Base-by-base conservation (phyloP, 2,329 filamentous ascomycete genomes). In the Neocatenulostroma microsporum region DNA sequence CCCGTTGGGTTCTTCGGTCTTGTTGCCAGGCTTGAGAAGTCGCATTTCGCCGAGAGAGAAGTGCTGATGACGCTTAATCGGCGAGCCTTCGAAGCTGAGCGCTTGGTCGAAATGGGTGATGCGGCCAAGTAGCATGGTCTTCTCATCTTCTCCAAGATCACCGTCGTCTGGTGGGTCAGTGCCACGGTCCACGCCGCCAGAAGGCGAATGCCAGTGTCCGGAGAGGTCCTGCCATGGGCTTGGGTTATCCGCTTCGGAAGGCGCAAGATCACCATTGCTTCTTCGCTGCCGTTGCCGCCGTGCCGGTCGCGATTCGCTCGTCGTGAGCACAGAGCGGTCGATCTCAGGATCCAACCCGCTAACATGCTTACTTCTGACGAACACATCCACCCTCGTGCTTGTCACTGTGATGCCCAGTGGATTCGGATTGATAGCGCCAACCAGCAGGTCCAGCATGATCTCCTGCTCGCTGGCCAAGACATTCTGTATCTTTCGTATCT, bases 401-500 rank as follows among this genome's bases (percentile, higher is more conserved):
- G 84, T 80, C 24, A 98, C 78, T 2, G 82, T 82, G 27, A 98
- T 82, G 2, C 86, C 79, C 25, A 96, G 82, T 26, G 95, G 79
- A 50, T 96, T 98, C 1, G 89, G 88, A 57, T 98, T 98, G 50
- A 89, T 72, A 1, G 89, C 91, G 48, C 78, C 78, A 41, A 98
- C 85, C 14, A 84, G 78, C 32, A 98, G 66, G 60, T 98, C 89
- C 53, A 96, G 75, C 77, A 98, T 94, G 27, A 98, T 73, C 58
- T 96, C 88, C 59, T 94, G 85, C 60, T 94, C 85, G 51, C 85
- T 94, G 2, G 88, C 88, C 32, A 96, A 74, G 17, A 98, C 86
- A 48, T 94, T 93, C 51, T 82, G 78, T 48, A 98, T 86, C 45
- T 81, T 80, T 37, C 82, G 69, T 29, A 96, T 76, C 46, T 82